phyloP scores from a whole-genome alignment of 768 basidiomycete genomes.

The Lentinus brumalis region DNA sequence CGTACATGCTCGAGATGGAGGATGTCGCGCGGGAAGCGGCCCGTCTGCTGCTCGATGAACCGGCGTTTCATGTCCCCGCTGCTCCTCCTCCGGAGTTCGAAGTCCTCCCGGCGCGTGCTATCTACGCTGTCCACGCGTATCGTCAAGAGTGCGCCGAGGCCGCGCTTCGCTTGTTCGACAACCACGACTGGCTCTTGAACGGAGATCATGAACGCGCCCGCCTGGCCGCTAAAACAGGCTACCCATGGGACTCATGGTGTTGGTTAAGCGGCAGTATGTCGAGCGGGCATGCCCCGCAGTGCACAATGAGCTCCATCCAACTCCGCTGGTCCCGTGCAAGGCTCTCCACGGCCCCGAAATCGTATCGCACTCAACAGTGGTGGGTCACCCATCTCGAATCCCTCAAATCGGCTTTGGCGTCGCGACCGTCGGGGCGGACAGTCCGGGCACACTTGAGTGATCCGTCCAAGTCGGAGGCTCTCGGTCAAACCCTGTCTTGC shows the following conservation, averaged over 20 bases:
- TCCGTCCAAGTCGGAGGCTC: neutral
- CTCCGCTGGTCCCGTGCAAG: too few relatives aligned
- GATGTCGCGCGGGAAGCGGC: slow-evolving; percentile 6
- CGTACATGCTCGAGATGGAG: slow-evolving; percentile 1
- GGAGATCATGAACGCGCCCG: neutral
- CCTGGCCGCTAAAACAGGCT: too few relatives aligned
- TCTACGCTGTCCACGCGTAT: neutral
- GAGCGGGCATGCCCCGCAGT: too few relatives aligned
- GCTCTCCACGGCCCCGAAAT: too few relatives aligned
- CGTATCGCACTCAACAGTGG: too few relatives aligned
- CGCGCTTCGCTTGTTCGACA: neutral
- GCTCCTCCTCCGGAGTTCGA: slow-evolving; percentile 4
- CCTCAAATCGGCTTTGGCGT: neutral
- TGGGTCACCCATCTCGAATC: too few relatives aligned
- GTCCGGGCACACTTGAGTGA: neutral
- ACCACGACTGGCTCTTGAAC: neutral
- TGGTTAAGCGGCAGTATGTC: too few relatives aligned
- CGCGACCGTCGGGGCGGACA: neutral
- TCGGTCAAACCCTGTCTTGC: neutral
- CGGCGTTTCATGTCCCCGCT: neutral
- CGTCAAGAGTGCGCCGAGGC: slow-evolving; percentile 2
- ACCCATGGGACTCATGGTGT: too few relatives aligned
- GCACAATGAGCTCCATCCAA: too few relatives aligned
- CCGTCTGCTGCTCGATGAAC: neutral
- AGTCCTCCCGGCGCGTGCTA: neutral